Conservation (phyloP, 192 early-diverging fungal genomes). For the Linnemannia hyalina region DNA sequence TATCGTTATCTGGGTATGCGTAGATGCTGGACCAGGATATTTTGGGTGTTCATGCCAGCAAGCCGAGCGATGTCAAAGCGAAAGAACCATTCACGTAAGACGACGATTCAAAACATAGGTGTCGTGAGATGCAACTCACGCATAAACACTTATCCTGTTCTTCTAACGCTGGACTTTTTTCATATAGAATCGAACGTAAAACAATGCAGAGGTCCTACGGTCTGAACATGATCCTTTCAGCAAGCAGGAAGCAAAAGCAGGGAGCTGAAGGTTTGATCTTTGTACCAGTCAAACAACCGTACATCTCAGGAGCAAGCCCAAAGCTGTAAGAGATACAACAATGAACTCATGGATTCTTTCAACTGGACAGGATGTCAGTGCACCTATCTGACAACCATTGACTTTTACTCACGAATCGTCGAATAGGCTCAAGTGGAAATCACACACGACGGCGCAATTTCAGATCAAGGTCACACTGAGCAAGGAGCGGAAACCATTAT, state of each 20-base stretch:
- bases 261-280: conserved; percentile 81
- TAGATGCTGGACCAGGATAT: conserved; percentile 77
- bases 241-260: conserved; percentile 74
- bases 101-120: too few species aligned
- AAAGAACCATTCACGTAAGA: conserved; percentile 74
- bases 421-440: conserved; percentile 75
- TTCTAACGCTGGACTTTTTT: not conserved
- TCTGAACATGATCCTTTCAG: conserved; percentile 68
- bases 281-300: conserved; percentile 71
- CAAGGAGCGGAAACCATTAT: conserved; percentile 66
- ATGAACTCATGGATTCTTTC: not conserved
- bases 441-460: conserved; percentile 68
- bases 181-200: conserved; percentile 68
- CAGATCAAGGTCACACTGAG: conserved; percentile 63
- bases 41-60: conserved; percentile 59
- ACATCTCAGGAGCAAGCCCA: conserved; percentile 63
- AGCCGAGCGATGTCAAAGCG: conserved; percentile 51
- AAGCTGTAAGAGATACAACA: conserved; percentile 59
- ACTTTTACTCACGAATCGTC: not conserved
- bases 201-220: conserved; percentile 71
- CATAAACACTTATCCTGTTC: not conserved
- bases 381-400: not conserved
- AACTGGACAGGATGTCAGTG: too few species aligned
- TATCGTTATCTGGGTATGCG: not conserved
- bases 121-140: not conserved